A percentile compares a stretch with the other conserved stretches of the same genome.
Evolutionary conservation across 2,329 filamentous ascomycete genomes (phyloP).

Genomic region (Fusarium sp.): DNA sequence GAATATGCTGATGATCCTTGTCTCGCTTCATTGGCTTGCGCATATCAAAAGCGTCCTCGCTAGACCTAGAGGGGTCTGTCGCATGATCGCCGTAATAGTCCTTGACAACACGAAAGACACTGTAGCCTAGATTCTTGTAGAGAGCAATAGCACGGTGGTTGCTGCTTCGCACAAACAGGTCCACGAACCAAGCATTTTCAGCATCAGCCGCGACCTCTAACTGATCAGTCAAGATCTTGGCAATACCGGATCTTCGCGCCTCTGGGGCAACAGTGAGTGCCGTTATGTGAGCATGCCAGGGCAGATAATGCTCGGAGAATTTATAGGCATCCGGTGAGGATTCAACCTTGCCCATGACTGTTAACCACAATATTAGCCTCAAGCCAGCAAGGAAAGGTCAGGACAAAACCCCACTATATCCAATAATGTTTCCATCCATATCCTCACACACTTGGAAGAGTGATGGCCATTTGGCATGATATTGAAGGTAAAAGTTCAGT

Average conservation of each 20-base stretch:
- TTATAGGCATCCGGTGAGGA: slow-evolving; percentile 81
- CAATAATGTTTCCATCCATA: slow-evolving; percentile 86
- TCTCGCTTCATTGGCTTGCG: slow-evolving; percentile 90
- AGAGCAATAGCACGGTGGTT: slow-evolving; percentile 89
- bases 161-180: slow-evolving; percentile 90
- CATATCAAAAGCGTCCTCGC: slow-evolving; percentile 97
- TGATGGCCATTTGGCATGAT: slow-evolving; percentile 94
- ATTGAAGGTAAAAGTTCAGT: slow-evolving; percentile 93
- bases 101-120: slow-evolving; percentile 87
- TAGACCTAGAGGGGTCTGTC: slow-evolving; percentile 68
- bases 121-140: slow-evolving; percentile 93
- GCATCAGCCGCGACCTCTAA: slow-evolving; percentile 86
- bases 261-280: slow-evolving; percentile 91
- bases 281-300: slow-evolving; percentile 99
- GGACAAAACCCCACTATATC: slow-evolving; percentile 77
- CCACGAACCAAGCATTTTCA: slow-evolving; percentile 92
- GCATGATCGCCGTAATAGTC: slow-evolving; percentile 94
- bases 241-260: slow-evolving; percentile 87
- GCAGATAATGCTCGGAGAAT: slow-evolving; percentile 89
- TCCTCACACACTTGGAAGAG: slow-evolving; percentile 94
- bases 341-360: slow-evolving; percentile 98
- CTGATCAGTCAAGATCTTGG: slow-evolving; percentile 82
- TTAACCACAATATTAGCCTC: slow-evolving; percentile 54
- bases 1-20: slow-evolving; percentile 77
- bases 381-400: slow-evolving; percentile 4